These are phyloP conservation scores for Hirsutella rhossiliensis DNA, from an alignment of 2,329 filamentous ascomycete genomes.

Conservation along the genomic window DNA sequence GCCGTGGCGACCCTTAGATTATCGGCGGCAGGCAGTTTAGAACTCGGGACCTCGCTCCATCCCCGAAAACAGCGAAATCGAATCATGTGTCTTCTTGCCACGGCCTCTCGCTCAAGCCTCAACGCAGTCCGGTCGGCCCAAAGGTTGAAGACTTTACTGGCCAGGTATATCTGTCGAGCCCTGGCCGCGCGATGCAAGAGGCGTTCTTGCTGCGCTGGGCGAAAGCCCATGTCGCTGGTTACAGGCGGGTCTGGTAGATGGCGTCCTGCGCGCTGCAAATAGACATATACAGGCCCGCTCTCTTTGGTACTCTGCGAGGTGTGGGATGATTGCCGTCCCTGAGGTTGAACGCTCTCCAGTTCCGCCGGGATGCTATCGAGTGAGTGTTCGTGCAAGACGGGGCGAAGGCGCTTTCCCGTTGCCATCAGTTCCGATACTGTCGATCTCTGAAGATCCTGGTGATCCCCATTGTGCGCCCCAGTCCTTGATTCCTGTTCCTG, in stretches of 20 bases:
- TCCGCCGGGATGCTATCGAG: no score
- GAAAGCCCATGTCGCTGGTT: neutral
- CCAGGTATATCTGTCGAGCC: slow-evolving; percentile 53
- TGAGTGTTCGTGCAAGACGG: no score
- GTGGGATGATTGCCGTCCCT: no score
- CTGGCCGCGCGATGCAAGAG: slow-evolving; percentile 41
- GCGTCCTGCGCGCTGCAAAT: neutral
- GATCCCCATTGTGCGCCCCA: no score
- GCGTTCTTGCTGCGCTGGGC: slow-evolving; percentile 6
- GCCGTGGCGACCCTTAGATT: slow-evolving; percentile 16
- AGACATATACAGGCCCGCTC: no score
- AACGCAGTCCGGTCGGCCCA: slow-evolving; percentile 58
- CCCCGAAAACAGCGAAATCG: slow-evolving; percentile 33
- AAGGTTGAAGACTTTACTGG: slow-evolving; percentile 23
- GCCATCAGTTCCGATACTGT: no score
- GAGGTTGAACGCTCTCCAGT: no score
- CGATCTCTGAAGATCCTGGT: no score
- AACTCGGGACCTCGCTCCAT: slow-evolving; percentile 21
- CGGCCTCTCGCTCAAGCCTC: slow-evolving; percentile 51
- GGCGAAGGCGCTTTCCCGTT: no score
- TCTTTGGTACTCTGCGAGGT: no score
- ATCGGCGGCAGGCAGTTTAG: slow-evolving; percentile 16
- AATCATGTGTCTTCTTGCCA: slow-evolving; percentile 59
- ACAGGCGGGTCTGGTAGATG: neutral
- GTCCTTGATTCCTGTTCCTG: no score